Conservation (phyloP, 2,329 filamentous ascomycete genomes). For the Sporothrix inflata region DNA sequence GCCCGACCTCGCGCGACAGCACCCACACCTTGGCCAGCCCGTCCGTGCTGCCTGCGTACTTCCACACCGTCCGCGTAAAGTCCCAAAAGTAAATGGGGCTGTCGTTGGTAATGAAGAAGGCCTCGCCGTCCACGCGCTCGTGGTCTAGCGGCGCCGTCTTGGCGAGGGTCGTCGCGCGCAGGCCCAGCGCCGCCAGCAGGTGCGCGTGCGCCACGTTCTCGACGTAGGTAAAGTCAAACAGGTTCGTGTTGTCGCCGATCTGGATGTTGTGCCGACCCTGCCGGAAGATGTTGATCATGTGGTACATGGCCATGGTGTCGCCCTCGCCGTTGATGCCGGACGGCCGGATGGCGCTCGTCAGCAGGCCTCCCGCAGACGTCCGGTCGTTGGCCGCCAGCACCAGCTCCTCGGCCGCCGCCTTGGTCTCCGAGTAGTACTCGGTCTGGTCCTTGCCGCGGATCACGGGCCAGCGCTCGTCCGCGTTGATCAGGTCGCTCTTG, state of each 20-base stretch:
- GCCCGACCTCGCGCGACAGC: slow-evolving; percentile 56
- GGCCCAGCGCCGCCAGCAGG: slow-evolving; percentile 74
- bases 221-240: slow-evolving; percentile 68
- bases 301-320: slow-evolving; percentile 75
- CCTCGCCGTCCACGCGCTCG: slow-evolving; percentile 80
- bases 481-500: slow-evolving; percentile 75
- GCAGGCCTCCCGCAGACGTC: slow-evolving; percentile 54
- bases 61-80: slow-evolving; percentile 79
- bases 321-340: slow-evolving; percentile 90
- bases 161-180: slow-evolving; percentile 64
- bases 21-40: slow-evolving; percentile 60
- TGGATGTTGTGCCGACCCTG: slow-evolving; percentile 74
- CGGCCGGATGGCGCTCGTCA: slow-evolving; percentile 81
- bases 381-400: slow-evolving; percentile 72
- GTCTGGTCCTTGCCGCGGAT: slow-evolving; percentile 71
- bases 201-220: slow-evolving; percentile 75
- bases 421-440: slow-evolving; percentile 90
- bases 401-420: slow-evolving; percentile 80
- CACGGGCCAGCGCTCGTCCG: slow-evolving; percentile 80
- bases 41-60: slow-evolving; percentile 56
- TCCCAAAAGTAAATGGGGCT: slow-evolving; percentile 90
- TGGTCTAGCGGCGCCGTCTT: slow-evolving; percentile 67
- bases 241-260: slow-evolving; percentile 70
- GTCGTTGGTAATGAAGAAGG: slow-evolving; percentile 90
- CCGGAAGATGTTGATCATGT: slow-evolving; percentile 72